Base-by-base conservation (phyloP, 495 filamentous ascomycete genomes). In the Haplographium delicatum region DNA sequence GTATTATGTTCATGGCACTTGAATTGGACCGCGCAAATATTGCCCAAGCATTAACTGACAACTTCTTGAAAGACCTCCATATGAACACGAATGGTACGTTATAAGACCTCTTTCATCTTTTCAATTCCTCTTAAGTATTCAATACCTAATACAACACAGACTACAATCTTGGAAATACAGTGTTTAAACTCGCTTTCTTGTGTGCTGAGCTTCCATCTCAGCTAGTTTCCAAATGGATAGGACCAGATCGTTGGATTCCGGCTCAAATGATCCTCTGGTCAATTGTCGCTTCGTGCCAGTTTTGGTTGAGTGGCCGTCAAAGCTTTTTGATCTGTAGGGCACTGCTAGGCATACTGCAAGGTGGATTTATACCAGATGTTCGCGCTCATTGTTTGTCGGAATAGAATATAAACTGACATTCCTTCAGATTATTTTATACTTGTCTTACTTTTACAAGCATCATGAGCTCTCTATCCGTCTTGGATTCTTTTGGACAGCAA, bases 181-280 rank as follows among this genome's bases (percentile, higher is more conserved):
- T 89, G 25, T 91, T 88, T 66, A 78, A 78, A 50, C 44, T 86
- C 5, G 68, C 68, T 2, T 89, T 90, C 59, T 65, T 90, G 3
- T 69, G 72, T 19, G 84, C 86, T 0, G 86, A 90, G 56, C 67
- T 91, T 6, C 86, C 86, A 0, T 89, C 85, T 0, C 86, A 91
- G 57, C 68, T 90, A 0, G 65, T 89, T 18, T 82, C 77, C 16
- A 90, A 91, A 60, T 78, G 75, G 66, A 56, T 91, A 11, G 89
- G 89, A 0, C 87, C 89, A 0, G 89, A 94, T 62, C 77, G 81
- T 20, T 94, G 88, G 86, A 89, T 95, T 39, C 88, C 89, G 0
- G 67, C 83, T 19, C 88, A 94, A 57, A 91, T 93, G 80, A 68
- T 88, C 1, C 70, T 76, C 7, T 94, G 88, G 86, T 86, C 82